Evolutionary conservation across 148 eudicot species (phyloP), one percentile per base, ranked within the genome.

Genomic region (Amaranthus cruentus): DNA sequence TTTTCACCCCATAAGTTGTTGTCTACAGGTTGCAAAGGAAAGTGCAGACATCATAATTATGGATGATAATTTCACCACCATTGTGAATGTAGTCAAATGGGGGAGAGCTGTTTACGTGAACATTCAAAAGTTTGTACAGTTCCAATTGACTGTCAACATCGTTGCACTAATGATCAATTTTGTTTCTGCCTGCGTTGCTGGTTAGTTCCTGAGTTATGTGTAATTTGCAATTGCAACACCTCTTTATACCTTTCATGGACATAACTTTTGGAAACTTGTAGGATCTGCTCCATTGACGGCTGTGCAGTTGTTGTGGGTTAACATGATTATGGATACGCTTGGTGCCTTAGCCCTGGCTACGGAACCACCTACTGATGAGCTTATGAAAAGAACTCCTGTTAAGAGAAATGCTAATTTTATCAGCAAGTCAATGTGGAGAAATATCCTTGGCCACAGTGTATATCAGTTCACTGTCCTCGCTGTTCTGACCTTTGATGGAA

Each of bases 241-340:
- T 59, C 47, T 71, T 52, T 54, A 9, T 48, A 48, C 38, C 14
- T 48, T 50, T 28, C n/a, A 47, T 44, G 38, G 57, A 70, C 51
- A 6, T 66, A 55, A 4, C 3, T 65, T 52, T 47, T 14, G 46
- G 62, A 60, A 4, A 28, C 13, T 63, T 81, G 49, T 85, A 94
- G 98, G 98, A 73, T 82, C 95, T 75, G 97, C 98, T 79, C 98
- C 98, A n/a, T 85, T 93, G 74, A 90, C 98, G 2, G 94, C 94
- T 57, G 98, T 93, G 74, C 98, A 93, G 78, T 72, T 93, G 79
- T 85, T 93, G 52, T 93, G 98, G 98, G 98, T 93, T 64, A 93
- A 93, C 88, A 82, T 94, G 87, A 94, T 91, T 21, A 94, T 91
- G 97, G 98, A 91, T 84, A 94, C 97, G 8, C 81, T 94, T 69